Evolutionary conservation across 192 early-diverging fungal species (phyloP).

Genomic region (Radiomyces spectabilis): DNA sequence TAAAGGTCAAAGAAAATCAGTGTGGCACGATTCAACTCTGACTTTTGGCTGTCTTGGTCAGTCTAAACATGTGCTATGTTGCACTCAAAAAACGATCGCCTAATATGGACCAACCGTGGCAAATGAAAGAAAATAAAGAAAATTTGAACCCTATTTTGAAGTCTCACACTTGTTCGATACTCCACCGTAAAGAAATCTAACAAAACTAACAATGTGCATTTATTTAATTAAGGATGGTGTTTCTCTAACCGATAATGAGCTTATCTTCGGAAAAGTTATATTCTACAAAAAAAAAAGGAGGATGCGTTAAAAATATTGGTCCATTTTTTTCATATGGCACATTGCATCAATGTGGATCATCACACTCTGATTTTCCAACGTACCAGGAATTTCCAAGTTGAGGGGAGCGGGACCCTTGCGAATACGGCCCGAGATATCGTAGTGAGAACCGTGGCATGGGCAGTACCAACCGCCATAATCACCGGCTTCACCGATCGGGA

Average conservation of each 20-base stretch:
- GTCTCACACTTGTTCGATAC: background rate
- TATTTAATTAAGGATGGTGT: background rate
- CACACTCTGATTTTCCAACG: too few species aligned
- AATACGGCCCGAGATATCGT: slow-evolving; percentile 97
- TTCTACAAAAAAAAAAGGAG: slow-evolving; percentile 17
- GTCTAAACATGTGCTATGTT: background rate
- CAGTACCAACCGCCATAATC: slow-evolving; percentile 99
- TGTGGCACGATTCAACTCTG: too few species aligned
- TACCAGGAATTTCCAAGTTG: slow-evolving; percentile 92
- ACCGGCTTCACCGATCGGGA: slow-evolving; percentile 96
- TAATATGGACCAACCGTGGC: background rate
- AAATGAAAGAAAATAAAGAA: background rate
- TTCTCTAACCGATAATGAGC: slow-evolving; percentile 78
- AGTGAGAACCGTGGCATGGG: slow-evolving; percentile 99
- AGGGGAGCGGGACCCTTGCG: slow-evolving; percentile 97
- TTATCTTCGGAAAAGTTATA: slow-evolving; percentile 67
- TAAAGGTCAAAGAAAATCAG: too few species aligned
- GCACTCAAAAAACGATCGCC: background rate
- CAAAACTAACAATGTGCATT: background rate
- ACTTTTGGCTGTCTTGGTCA: too few species aligned
- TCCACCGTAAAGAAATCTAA: background rate
- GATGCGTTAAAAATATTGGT: background rate
- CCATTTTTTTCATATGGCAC: background rate
- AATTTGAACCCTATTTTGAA: background rate
- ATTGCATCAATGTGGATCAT: slow-evolving; percentile 7